These are phyloP conservation scores for Fusarium tjaetaba DNA, from an alignment of 2,329 filamentous ascomycete species.

Conservation along the genomic window DNA sequence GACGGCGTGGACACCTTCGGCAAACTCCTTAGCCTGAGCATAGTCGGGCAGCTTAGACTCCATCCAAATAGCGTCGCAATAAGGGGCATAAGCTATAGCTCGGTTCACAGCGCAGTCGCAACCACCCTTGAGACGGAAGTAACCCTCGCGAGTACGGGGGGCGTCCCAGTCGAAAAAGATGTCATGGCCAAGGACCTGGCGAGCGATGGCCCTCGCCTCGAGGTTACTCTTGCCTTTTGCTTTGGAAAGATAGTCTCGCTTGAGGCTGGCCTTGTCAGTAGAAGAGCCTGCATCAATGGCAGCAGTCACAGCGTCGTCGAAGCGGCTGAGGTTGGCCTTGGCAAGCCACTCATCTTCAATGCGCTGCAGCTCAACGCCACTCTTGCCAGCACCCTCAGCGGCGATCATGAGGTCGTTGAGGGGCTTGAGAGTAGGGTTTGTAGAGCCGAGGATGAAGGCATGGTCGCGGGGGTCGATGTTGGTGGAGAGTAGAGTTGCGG, in stretches of 20 bases:
- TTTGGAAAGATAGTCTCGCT: conserved; percentile 72
- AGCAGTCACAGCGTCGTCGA: conserved; percentile 88
- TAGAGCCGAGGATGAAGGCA: conserved; percentile 88
- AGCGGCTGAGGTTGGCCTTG: conserved; percentile 84
- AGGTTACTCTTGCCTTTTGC: conserved; percentile 85
- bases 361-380: conserved; percentile 81
- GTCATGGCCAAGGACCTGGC: conserved; percentile 78
- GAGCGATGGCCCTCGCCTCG: conserved; percentile 84
- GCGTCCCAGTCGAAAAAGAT: conserved; percentile 95
- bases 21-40: conserved; percentile 91
- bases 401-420: conserved; percentile 91
- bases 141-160: conserved; percentile 93
- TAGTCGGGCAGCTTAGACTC: conserved; percentile 97
- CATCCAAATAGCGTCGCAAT: conserved; percentile 99
- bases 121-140: conserved; percentile 91
- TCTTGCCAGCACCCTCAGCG: conserved; percentile 85
- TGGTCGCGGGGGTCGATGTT: conserved; percentile 97
- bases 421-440: conserved; percentile 84
- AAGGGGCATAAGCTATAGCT: conserved; percentile 90
- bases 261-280: conserved; percentile 74
- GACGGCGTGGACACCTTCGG: conserved; percentile 89
- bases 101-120: conserved; percentile 92
- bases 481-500: conserved; percentile 94
- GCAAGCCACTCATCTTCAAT: conserved; percentile 91
- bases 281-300: conserved; percentile 77